phyloP scores from a whole-genome alignment of 129 eudicot species.

The Oenanthe sinensis region DNA sequence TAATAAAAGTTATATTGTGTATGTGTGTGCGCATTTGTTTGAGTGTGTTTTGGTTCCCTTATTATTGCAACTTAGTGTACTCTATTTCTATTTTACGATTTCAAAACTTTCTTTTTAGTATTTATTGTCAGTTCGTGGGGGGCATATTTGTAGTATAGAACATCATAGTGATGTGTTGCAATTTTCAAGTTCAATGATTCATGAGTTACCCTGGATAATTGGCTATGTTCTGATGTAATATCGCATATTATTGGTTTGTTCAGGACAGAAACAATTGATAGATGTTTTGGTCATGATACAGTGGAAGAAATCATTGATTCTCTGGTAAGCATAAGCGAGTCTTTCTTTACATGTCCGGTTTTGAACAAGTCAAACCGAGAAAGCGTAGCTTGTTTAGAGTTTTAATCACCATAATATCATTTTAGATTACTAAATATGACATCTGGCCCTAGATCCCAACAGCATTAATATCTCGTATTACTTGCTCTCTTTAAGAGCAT shows the following conservation, averaged over 20 bases:
- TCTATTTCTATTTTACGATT: not conserved
- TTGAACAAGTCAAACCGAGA: not conserved
- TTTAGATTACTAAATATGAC: not conserved
- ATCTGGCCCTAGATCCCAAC: not conserved
- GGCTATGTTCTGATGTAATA: not conserved
- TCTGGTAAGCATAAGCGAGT: slow-evolving; percentile 34
- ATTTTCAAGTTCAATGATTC: not conserved
- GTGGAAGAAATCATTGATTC: slow-evolving; percentile 84
- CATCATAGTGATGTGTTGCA: not conserved
- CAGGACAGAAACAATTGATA: slow-evolving; percentile 59
- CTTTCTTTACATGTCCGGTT: not conserved
- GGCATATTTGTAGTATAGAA: not conserved
- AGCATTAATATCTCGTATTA: not conserved
- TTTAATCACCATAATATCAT: not conserved
- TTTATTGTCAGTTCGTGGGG: not conserved
- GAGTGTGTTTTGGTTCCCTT: not conserved
- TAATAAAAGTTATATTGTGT: not conserved
- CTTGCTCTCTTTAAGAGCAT: not conserved
- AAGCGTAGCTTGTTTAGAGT: not conserved
- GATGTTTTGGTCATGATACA: slow-evolving; percentile 72
- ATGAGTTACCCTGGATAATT: not conserved
- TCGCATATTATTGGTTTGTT: slow-evolving; percentile 8
- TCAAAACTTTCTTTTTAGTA: not conserved
- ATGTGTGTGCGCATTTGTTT: not conserved
- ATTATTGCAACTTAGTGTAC: not conserved